Conservation (phyloP, 2,329 filamentous ascomycete species). For the Arthrobotrys megalospora region DNA sequence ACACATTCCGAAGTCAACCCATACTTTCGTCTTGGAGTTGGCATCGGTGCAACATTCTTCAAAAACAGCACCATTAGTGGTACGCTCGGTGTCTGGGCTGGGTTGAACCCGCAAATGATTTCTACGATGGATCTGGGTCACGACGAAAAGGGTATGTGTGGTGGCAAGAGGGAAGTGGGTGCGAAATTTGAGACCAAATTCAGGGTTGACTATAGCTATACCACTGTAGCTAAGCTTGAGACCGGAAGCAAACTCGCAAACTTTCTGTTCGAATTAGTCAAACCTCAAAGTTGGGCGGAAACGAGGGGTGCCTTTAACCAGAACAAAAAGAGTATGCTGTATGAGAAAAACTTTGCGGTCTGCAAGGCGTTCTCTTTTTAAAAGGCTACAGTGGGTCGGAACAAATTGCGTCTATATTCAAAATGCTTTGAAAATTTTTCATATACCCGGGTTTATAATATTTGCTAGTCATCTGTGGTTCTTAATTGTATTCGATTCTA, state of each 20-base stretch:
- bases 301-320: neutral
- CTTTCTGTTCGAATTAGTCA: conserved; percentile 17
- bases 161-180: conserved; percentile 17
- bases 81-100: conserved; percentile 29
- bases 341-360: neutral
- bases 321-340: neutral
- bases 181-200: conserved; percentile 26
- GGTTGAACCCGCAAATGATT: conserved; percentile 17
- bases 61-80: conserved; percentile 17
- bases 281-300: neutral
- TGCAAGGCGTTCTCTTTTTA: neutral
- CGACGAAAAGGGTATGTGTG: conserved; percentile 24
- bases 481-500: neutral
- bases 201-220: conserved; percentile 20
- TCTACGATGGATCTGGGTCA: conserved; percentile 10
- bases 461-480: neutral
- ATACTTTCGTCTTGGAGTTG: conserved; percentile 36
- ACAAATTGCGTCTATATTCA: too few species aligned
- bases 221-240: conserved; percentile 1
- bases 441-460: neutral
- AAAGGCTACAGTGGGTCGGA: neutral
- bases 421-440: neutral
- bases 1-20: conserved; percentile 22
- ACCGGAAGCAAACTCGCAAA: neutral
- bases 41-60: conserved; percentile 34